These are phyloP conservation scores for Yamadazyma jaroonii DNA, from an alignment of 1,139 yeast species.

Conservation along the genomic window DNA sequence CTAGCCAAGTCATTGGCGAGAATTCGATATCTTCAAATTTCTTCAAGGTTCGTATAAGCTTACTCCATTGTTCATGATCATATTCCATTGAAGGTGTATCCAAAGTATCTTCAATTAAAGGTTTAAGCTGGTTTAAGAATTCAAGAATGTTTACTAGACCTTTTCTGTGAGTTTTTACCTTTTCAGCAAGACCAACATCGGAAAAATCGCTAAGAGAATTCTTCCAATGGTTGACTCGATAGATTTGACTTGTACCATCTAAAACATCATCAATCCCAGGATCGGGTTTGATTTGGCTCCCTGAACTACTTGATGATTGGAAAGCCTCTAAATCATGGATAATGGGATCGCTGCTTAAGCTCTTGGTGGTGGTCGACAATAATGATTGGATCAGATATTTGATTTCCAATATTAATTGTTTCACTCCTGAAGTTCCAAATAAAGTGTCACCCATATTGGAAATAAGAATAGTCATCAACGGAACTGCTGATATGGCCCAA, in stretches of 20 bases:
- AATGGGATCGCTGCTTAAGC: neutral
- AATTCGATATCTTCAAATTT: slow-evolving; percentile 6
- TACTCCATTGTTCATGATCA: slow-evolving; percentile 32
- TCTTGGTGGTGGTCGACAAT: slow-evolving; percentile 2
- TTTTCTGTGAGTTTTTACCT: slow-evolving; percentile 12
- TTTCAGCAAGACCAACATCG: neutral
- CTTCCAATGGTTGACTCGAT: neutral
- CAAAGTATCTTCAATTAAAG: slow-evolving; percentile 29
- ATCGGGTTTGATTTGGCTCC: neutral
- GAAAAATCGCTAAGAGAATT: neutral
- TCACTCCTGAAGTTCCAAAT: slow-evolving; percentile 22
- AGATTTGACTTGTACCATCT: neutral
- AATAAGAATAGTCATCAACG: slow-evolving; percentile 79
- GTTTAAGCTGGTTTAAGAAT: slow-evolving; percentile 22
- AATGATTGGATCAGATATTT: slow-evolving; percentile 3
- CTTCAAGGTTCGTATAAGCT: slow-evolving; percentile 14
- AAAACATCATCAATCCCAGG: neutral
- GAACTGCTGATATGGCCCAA: slow-evolving; percentile 83
- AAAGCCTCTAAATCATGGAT: slow-evolving; percentile 2
- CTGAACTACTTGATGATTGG: neutral
- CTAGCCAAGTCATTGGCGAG: slow-evolving; percentile 42
- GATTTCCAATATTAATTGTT: slow-evolving; percentile 1
- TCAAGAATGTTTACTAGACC: slow-evolving; percentile 17
- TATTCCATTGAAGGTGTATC: slow-evolving; percentile 32
- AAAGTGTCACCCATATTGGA: slow-evolving; percentile 69